Base-by-base conservation (phyloP, 805 yeast genomes). In the Metschnikowia reukaufii region DNA sequence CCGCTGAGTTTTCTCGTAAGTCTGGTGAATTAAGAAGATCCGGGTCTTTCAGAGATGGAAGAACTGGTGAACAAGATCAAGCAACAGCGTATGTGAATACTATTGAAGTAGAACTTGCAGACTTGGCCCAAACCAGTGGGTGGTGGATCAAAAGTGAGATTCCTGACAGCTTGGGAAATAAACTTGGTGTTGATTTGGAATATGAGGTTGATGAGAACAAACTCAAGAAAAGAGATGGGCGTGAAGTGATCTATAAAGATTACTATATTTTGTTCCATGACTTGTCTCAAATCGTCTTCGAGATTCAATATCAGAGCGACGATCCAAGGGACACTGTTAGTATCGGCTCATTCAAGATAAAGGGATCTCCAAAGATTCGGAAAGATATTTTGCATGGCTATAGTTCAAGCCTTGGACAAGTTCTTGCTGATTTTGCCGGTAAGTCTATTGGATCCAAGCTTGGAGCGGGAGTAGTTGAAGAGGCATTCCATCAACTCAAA, bases 211-310 rank as follows among this genome's bases (percentile, higher is more conserved):
- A 89, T 47, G 78, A 80, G 21, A 69, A 75, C 48, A 59, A 60
- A 12, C 67, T 84, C 6, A 54, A 54, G 12, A 86, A 85, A 58
- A 78, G 96, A 54, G 79, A 80, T 10, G 79, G 79, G 19, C 68
- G 81, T 35, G 53, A 50, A 2, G 66, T 76, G 6, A 66, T 73
- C 4, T 71, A 78, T 51, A 74, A 85, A 44, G 90, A 85, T 52
- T 82, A 86, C 53, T 88, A 88, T 60, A 72, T 89, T 12, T 65
- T 90, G 34, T 84, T 82, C 63, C 81, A 78, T 50, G 95, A 88
- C 61, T 81, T 84, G 54, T 79, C 94, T 1, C 88, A 84, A 55
- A 69, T 83, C 4, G 67, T 78, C 1, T 66, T 88, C 51, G 81
- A 83, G 41, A 66, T 86, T 4, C 72, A 76, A 18, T 88, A 72